phyloP scores from a whole-genome alignment of 1,284 basidiomycete genomes.

The Pterulicium gracile region DNA sequence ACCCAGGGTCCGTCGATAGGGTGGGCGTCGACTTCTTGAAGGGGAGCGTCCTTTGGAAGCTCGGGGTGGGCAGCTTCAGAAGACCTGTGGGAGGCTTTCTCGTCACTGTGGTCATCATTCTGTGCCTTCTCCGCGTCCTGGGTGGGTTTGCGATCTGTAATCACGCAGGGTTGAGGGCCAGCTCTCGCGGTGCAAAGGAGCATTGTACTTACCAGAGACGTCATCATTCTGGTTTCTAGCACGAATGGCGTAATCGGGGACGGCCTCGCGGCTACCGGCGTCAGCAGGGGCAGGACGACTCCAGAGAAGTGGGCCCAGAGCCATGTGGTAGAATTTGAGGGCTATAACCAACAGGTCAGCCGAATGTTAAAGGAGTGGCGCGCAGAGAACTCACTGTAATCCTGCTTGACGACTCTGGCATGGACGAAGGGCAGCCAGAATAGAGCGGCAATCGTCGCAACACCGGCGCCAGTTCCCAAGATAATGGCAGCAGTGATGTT shows the following conservation, averaged over 20 bases:
- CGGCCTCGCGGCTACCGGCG: slow-evolving; percentile 12
- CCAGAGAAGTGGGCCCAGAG: slow-evolving; percentile 17
- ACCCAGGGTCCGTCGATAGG: slow-evolving; percentile 18
- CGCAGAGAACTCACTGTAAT: slow-evolving; percentile 15
- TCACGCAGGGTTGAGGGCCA: neutral
- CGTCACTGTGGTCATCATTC: too few species aligned
- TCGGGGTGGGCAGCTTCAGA: neutral
- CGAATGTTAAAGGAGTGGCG: neutral
- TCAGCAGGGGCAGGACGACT: slow-evolving; percentile 15
- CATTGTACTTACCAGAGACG: neutral
- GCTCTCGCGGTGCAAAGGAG: neutral
- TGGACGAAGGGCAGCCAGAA: slow-evolving; percentile 21
- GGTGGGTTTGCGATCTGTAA: neutral
- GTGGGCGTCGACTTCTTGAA: slow-evolving; percentile 14
- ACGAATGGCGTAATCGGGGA: slow-evolving; percentile 17
- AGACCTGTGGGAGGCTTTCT: too few species aligned
- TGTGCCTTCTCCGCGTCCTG: slow-evolving; percentile 1
- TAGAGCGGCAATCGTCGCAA: slow-evolving; percentile 13
- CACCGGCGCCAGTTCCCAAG: slow-evolving; percentile 14
- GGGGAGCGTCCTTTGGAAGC: slow-evolving; percentile 8
- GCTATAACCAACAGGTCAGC: slow-evolving; percentile 8
- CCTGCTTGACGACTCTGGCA: slow-evolving; percentile 17
- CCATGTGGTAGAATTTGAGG: slow-evolving; percentile 18
- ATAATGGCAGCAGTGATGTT: slow-evolving; percentile 14
- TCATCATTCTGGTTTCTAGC: too few species aligned